These are phyloP conservation scores for Macrolepiota albuminosa DNA, from an alignment of 768 basidiomycete species.

Conservation along the genomic window DNA sequence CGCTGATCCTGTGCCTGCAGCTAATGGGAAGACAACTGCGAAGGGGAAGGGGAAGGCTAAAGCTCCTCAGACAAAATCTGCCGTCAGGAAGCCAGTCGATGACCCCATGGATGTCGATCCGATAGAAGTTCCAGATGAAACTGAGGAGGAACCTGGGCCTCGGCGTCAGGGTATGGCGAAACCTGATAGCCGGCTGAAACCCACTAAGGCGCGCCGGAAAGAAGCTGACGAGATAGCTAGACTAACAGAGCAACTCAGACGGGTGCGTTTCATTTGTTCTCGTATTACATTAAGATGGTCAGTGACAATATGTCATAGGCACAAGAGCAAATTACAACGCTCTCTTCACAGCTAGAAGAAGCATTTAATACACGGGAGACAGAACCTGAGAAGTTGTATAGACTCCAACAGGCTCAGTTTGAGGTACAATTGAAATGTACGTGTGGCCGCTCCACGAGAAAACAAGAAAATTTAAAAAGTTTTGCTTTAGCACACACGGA, in stretches of 20 bases:
- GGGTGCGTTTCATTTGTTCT: slow-evolving; percentile 17
- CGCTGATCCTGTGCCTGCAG: neutral
- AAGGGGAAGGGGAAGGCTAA: slow-evolving; percentile 32
- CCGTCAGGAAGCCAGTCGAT: slow-evolving; percentile 7
- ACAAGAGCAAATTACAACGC: slow-evolving; percentile 37
- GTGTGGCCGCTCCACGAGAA: neutral
- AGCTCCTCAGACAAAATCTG: slow-evolving; percentile 20
- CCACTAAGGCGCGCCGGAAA: slow-evolving; percentile 1
- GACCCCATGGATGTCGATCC: slow-evolving; percentile 20
- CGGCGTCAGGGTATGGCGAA: slow-evolving; percentile 4
- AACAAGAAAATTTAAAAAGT: neutral
- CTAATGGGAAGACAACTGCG: slow-evolving; percentile 22
- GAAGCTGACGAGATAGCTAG: slow-evolving; percentile 13
- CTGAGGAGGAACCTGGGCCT: slow-evolving; percentile 1
- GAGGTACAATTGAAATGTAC: slow-evolving; percentile 50
- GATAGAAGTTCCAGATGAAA: slow-evolving; percentile 14
- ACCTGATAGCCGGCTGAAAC: slow-evolving; percentile 7
- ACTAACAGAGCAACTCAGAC: slow-evolving; percentile 20
- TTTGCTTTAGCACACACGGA: slow-evolving; percentile 47
- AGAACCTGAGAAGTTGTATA: slow-evolving; percentile 56
- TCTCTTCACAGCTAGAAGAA: slow-evolving; percentile 57
- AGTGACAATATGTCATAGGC: slow-evolving; percentile 22
- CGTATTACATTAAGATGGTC: neutral
- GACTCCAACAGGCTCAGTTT: slow-evolving; percentile 44
- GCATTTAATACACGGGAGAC: slow-evolving; percentile 52